Conservation (phyloP, 2,329 filamentous ascomycete genomes). For the Phialocephala sp. region DNA sequence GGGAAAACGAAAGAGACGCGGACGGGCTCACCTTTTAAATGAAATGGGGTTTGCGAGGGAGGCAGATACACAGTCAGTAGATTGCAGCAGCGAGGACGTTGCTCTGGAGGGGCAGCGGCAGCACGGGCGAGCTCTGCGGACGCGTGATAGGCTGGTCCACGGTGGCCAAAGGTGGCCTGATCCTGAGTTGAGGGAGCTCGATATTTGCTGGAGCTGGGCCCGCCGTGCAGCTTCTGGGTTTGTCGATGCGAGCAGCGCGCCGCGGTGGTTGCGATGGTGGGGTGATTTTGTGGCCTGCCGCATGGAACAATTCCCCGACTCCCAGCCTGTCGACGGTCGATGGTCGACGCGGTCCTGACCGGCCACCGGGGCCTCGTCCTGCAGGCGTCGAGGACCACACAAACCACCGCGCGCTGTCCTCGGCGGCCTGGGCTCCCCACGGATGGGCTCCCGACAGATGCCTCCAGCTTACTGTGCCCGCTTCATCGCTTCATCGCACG, state of each 20-base stretch:
- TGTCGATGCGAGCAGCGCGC: slow-evolving; percentile 22
- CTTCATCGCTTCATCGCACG: background rate
- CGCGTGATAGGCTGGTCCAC: slow-evolving; percentile 14
- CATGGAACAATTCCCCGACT: slow-evolving; percentile 8
- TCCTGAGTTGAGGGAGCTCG: slow-evolving; percentile 2
- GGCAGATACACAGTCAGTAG: background rate
- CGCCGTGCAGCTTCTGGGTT: slow-evolving; percentile 11
- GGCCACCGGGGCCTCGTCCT: too few species aligned
- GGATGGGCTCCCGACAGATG: slow-evolving; percentile 6
- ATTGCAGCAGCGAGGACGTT: too few species aligned
- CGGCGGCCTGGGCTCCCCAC: background rate
- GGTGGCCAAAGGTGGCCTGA: slow-evolving; percentile 26
- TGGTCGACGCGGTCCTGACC: too few species aligned
- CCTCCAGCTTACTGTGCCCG: slow-evolving; percentile 6
- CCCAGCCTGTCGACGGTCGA: too few species aligned
- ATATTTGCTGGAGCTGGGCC: slow-evolving; percentile 7
- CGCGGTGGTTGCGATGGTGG: slow-evolving; percentile 17
- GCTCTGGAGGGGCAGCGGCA: slow-evolving; percentile 24
- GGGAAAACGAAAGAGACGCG: slow-evolving; percentile 8
- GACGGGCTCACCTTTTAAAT: slow-evolving; percentile 25
- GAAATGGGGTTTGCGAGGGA: slow-evolving; percentile 17
- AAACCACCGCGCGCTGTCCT: too few species aligned
- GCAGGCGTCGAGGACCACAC: too few species aligned
- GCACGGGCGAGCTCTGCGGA: slow-evolving; percentile 23
- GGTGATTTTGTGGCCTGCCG: slow-evolving; percentile 20